Evolutionary conservation across 352 stramenopile species (phyloP).

Genomic region (Phytopythium kandeliae): DNA sequence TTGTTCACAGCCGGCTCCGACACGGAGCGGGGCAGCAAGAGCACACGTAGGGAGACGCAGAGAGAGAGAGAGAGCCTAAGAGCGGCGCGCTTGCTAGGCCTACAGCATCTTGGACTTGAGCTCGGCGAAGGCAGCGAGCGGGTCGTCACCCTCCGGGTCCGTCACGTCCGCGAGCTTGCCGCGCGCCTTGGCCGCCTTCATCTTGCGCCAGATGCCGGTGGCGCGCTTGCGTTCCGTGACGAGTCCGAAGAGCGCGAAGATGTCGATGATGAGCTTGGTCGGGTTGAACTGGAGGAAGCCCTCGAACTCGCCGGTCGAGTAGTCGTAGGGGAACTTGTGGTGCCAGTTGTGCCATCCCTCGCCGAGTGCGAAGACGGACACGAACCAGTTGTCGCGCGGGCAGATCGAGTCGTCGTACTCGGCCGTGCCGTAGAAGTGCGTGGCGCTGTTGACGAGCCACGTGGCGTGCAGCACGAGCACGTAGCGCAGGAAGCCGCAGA

Average conservation of each 20-base stretch:
- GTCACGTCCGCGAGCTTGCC: constrained; percentile 25
- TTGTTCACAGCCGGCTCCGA: too few species aligned
- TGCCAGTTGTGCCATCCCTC: constrained; percentile 99
- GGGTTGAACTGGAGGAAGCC: constrained; percentile 96
- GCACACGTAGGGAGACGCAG: neutral
- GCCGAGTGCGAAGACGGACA: constrained; percentile 93
- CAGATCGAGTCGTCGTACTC: constrained; percentile 94
- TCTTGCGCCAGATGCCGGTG: constrained; percentile 90
- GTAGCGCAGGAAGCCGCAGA: constrained; percentile 93
- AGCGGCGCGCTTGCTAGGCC: neutral
- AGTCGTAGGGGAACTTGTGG: constrained; percentile 99
- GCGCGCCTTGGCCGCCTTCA: constrained; percentile 39
- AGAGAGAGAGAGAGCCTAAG: neutral
- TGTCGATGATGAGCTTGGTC: constrained; percentile 96
- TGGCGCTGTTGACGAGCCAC: constrained; percentile 97
- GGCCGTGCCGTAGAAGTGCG: constrained; percentile 96
- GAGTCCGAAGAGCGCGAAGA: constrained; percentile 86
- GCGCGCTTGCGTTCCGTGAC: constrained; percentile 93
- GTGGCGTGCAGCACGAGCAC: constrained; percentile 94
- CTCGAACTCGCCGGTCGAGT: constrained; percentile 95
- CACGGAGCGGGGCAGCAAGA: neutral
- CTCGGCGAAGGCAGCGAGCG: constrained; percentile 39
- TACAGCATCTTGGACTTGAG: constrained; percentile 56
- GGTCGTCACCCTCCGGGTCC: constrained; percentile 41
- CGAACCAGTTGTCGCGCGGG: constrained; percentile 95